Base-by-base conservation (phyloP, 2,329 filamentous ascomycete genomes). In the Talaromyces sp. region DNA sequence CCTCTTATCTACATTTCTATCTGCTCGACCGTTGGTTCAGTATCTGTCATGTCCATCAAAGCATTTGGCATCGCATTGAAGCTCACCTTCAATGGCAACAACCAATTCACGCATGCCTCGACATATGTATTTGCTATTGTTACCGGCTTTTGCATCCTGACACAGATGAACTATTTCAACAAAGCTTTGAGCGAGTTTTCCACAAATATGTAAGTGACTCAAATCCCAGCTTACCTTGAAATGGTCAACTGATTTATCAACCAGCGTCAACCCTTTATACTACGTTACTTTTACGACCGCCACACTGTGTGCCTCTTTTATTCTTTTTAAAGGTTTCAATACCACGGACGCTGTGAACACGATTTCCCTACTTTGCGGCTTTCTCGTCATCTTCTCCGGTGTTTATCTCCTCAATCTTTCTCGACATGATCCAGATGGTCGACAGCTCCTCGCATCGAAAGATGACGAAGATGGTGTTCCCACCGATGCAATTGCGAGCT, bases 161-260 rank as follows among this genome's bases (percentile, higher is more conserved):
- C 93, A 8, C 95, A 99, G 83, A 98, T 99, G 95, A 99, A 99
- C 80, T 99, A 99, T 80, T 97, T 99, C 81, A 99, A 99, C 84
- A 99, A 99, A 80, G 95, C 95, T 7, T 82, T 99, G 67, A 96
- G 92, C 78, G 93, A 96, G 74, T 99, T 98, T 80, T 94, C 92
- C 34, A 97, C 95, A 36, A 97, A 96, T 72, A 96, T 99, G 93
- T 97, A 85, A 77, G 91, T 83, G 22, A 47, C 5, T 15, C 7
- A 54, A 13, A 59, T 17, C 6, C 11, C 29, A 10, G 31, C 38
- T 51, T 2, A 10, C 19, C 29, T 38, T 45, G 2, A 8, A 8
- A 3, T 31, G 31, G 10, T 29, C 27, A 25, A 49, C 45, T 65
- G 47, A 63, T 7, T 62, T 29, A 19, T 51, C 53, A 36, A 22